Evolutionary conservation across 345 rosid species (phyloP), one percentile per base, ranked within the genome.

Genomic region (Sonneratia caseolaris): DNA sequence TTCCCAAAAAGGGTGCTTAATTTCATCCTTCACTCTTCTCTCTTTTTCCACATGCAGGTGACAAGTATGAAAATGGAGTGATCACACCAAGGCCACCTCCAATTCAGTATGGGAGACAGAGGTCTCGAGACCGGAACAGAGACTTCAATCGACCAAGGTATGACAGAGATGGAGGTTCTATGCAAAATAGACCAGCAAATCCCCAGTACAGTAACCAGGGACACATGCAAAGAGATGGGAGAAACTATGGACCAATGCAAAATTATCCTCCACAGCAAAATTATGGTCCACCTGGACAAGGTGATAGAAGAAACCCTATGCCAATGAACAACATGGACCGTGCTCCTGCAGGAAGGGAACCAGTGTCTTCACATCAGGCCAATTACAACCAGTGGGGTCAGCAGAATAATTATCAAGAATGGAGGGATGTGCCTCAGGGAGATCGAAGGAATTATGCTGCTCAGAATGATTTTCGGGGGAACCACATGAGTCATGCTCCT

Each of bases 41-140:
- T 5, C 64, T 4, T n/a, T 21, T 57, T 22, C 2, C 64, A 42
- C 45, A 42, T n/a, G 64, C 86, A 95, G 96, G 97, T 35, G 99
- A 91, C 79, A 92, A 91, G 73, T 91, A 91, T 37, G 93, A 87
- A 73, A 86, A 91, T 70, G 99, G 99, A 48, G 82, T 83, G 32
- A 91, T 91, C 43, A 92, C 91, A 32, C 93, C 74, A 19, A 85
- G 96, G 76, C 97, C 97, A 15, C 96, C 92, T 15, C 99, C 96
- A 18, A 47, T 86, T 70, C 97, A 87, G 24, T 68, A 51, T 72
- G 71, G 73, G 67, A 76, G 85, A 45, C 73, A 24, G n/a, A 76
- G 81, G 3, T 79, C 82, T 43, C 84, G 86, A 80, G 88, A 88
- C 18, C 71, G 79, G 36, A 79, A 59, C 51, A 79, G 84, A 71